Conservation (phyloP, 768 basidiomycete genomes). For the Hemileccinum rubropunctum region DNA sequence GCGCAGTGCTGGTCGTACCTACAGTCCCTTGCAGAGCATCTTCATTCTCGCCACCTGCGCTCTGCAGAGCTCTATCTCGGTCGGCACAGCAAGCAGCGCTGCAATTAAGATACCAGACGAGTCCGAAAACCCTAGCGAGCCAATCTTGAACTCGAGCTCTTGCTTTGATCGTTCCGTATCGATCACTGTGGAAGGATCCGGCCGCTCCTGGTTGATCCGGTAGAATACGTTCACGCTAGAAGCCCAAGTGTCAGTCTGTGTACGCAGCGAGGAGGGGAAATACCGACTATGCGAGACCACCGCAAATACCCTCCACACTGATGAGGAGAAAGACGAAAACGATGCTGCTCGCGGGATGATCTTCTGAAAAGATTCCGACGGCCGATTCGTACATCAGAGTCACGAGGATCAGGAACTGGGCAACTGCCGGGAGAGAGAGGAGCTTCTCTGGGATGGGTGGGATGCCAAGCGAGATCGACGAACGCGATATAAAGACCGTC, state of each 20-base stretch:
- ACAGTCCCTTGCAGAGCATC: constrained; percentile 65
- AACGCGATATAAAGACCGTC: constrained; percentile 91
- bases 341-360: constrained; percentile 47
- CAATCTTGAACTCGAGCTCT: constrained; percentile 87
- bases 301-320: constrained; percentile 87
- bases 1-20: not conserved
- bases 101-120: constrained; percentile 63
- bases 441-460: constrained; percentile 70
- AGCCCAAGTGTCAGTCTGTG: not conserved
- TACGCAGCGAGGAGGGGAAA: not conserved
- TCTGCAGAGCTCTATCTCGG: constrained; percentile 72
- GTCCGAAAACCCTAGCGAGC: constrained; percentile 85
- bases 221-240: constrained; percentile 86
- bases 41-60: constrained; percentile 71
- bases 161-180: constrained; percentile 64
- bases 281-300: constrained; percentile 85
- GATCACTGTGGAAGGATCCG: constrained; percentile 42
- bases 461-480: constrained; percentile 81
- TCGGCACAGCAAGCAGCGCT: constrained; percentile 39
- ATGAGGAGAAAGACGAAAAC: constrained; percentile 72
- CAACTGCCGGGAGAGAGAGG: constrained; percentile 71
- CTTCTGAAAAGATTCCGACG: constrained; percentile 57
- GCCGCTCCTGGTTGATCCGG: constrained; percentile 72
- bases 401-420: constrained; percentile 65
- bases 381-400: constrained; percentile 65